These are phyloP conservation scores for Coemansia sp. DNA, from an alignment of 192 early-diverging fungal species.

Conservation along the genomic window DNA sequence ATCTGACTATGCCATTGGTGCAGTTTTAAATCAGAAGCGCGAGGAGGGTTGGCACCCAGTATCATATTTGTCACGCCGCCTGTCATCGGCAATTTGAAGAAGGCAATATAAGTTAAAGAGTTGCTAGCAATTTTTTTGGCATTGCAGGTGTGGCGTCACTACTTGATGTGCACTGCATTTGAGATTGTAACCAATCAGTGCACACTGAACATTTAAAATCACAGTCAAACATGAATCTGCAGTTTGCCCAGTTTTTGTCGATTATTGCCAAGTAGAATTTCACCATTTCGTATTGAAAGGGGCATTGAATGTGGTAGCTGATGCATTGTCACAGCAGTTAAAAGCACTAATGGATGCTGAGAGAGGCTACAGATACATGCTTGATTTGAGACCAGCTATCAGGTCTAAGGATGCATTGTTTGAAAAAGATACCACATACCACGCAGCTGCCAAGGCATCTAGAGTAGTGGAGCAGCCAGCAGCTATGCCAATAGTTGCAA, in stretches of 20 bases:
- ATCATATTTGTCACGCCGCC: no score
- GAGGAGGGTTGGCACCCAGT: conserved; percentile 11
- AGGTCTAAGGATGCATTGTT: neutral
- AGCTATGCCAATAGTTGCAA: neutral
- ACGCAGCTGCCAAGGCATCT: neutral
- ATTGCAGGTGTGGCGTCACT: conserved; percentile 2
- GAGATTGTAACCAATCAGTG: neutral
- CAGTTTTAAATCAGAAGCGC: neutral
- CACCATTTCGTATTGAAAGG: neutral
- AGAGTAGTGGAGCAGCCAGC: neutral
- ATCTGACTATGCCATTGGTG: conserved; percentile 6
- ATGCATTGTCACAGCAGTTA: conserved; percentile 14
- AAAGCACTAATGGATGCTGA: no score
- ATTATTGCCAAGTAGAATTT: conserved; percentile 12
- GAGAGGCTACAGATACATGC: neutral
- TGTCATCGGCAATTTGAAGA: no score
- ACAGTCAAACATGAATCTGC: neutral
- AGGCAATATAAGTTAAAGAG: no score
- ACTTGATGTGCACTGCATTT: neutral
- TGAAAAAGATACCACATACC: neutral
- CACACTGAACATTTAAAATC: neutral
- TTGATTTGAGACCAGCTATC: neutral
- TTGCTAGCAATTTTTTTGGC: neutral
- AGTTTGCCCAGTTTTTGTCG: conserved; percentile 1
- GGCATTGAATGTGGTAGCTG: conserved; percentile 1